Base-by-base conservation (phyloP, 1,284 basidiomycete genomes). In the Sanghuangporus baumii region DNA sequence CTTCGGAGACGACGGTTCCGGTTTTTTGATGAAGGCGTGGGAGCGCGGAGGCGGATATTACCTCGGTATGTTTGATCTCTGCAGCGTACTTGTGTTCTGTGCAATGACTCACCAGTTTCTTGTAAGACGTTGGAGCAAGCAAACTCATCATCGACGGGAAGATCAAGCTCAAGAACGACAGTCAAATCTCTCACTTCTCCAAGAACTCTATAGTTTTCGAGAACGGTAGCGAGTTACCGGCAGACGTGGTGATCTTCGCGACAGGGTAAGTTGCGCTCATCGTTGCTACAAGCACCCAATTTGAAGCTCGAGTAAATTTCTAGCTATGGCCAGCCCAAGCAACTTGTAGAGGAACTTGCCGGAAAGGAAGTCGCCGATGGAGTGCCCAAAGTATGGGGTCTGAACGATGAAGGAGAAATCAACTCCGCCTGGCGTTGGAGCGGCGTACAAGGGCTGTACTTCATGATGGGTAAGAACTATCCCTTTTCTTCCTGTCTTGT, bases 101-200 rank as follows among this genome's bases (percentile, higher is more conserved):
- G 57, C 4, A 20, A 51, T 11, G 37, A 38, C 23, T 58, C 38
- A 34, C 20, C 12, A 14, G 46, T 51, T 31, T 40, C 57, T 23
- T 40, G 5, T 3, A 9, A 59, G 87, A 89, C 64, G 81, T 82
- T 41, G 90, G 88, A 60, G 84, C 81, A 23, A 84, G 83, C 62
- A 80, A 86, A 69, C 72, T 83, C 62, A 83, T 92, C 67, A 78
- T 84, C 34, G 85, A 89, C 62, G 83, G 85, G 34, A 85, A 87
- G 69, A 90, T 93, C 74, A 89, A 89, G 71, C 74, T 92, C 55
- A 89, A 91, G 73, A 85, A 80, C 67, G 86, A 86, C 59, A 79
- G 77, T 51, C 74, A 79, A 60, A 81, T 88, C 65, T 75, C 80
- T 60, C 70, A 72, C 47, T 86, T 84, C 69, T 86, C 81, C 0